phyloP scores from a whole-genome alignment of 495 filamentous ascomycete genomes.

The Chaetomidium leptoderma region DNA sequence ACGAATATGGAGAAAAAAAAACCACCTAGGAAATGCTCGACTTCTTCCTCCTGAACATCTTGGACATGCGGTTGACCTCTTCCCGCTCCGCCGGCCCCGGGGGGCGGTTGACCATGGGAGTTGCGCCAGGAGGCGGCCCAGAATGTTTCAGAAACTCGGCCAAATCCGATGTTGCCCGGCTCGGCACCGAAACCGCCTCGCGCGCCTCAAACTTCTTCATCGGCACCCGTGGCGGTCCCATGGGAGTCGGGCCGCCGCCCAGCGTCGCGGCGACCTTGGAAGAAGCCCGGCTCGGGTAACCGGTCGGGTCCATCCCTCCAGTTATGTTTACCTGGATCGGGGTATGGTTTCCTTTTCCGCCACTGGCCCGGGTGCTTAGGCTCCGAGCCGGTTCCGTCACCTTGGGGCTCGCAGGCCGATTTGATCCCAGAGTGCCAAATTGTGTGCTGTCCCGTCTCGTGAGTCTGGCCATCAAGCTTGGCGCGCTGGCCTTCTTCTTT shows the following conservation, averaged over 20 bases:
- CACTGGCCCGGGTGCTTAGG: conserved; percentile 34
- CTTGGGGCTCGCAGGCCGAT: conserved; percentile 22
- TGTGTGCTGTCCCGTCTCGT: conserved; percentile 39
- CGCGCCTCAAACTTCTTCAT: conserved; percentile 54
- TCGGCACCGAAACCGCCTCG: conserved; percentile 40
- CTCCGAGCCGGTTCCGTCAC: conserved; percentile 21
- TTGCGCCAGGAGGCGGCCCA: conserved; percentile 55
- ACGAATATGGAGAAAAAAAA: neutral
- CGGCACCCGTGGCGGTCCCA: conserved; percentile 33
- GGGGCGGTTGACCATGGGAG: conserved; percentile 14
- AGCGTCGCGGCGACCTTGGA: conserved; percentile 16
- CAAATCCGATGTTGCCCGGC: conserved; percentile 60
- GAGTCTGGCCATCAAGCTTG: conserved; percentile 61
- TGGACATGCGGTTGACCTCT: conserved; percentile 15
- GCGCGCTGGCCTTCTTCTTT: conserved; percentile 58
- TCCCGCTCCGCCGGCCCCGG: conserved; percentile 10
- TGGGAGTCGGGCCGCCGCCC: conserved; percentile 21
- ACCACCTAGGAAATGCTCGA: conserved; percentile 20
- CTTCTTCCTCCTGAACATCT: conserved; percentile 29
- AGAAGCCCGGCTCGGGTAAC: conserved; percentile 2
- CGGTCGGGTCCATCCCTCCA: conserved; percentile 28
- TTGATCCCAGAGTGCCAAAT: conserved; percentile 4
- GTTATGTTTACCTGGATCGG: conserved; percentile 48
- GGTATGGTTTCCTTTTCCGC: conserved; percentile 32
- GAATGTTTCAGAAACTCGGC: conserved; percentile 77